Evolutionary conservation across 768 basidiomycete genomes (phyloP).

Genomic region (Collybiopsis confluens): DNA sequence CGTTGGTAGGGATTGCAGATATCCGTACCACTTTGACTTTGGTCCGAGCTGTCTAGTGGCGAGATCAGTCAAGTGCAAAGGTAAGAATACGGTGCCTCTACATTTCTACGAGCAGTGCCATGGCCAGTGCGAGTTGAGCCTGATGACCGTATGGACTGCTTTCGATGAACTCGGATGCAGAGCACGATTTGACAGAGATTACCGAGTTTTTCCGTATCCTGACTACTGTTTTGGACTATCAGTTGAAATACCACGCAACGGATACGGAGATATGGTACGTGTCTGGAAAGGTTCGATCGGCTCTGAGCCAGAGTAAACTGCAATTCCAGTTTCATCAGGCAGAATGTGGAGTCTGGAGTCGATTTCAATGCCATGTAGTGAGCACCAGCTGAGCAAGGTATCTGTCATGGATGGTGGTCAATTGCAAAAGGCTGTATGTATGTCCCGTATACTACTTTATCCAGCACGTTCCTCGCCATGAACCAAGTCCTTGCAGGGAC

Average conservation of each 20-base stretch:
- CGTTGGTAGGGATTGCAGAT: conserved; percentile 59
- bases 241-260: too few relatives aligned
- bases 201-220: conserved; percentile 60
- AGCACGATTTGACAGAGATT: conserved; percentile 57
- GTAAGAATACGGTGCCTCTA: conserved; percentile 30
- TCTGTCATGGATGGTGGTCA: neutral
- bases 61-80: neutral
- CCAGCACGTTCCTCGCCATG: conserved; percentile 5
- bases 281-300: conserved; percentile 27
- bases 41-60: conserved; percentile 40
- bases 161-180: conserved; percentile 39
- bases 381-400: conserved; percentile 46
- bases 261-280: conserved; percentile 12
- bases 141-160: conserved; percentile 48
- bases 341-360: conserved; percentile 39
- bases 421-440: neutral
- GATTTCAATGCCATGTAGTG: conserved; percentile 38
- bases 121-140: conserved; percentile 56
- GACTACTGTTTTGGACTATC: conserved; percentile 42
- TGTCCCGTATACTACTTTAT: conserved; percentile 1
- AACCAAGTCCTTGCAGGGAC: conserved; percentile 3
- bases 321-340: conserved; percentile 23
- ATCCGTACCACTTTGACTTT: conserved; percentile 58
- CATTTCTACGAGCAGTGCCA: conserved; percentile 66
- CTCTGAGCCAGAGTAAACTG: conserved; percentile 30